Base-by-base conservation (phyloP, 176 grass and related monocot genomes). In the Leersia perrieri region DNA sequence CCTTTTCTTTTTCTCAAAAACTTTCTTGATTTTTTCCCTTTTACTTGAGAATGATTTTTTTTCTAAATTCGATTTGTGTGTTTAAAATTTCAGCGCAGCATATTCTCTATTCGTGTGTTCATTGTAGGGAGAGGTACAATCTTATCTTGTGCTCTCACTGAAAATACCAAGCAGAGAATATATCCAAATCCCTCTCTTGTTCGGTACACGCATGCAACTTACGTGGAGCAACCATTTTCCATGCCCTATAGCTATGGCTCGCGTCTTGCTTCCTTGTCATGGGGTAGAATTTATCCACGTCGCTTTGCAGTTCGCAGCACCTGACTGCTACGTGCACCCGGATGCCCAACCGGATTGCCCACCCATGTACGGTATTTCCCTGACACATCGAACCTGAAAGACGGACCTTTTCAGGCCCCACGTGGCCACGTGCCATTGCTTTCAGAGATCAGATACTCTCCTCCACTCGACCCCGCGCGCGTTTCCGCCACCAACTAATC, bases 171-270 rank as follows among this genome's bases (percentile, higher is more conserved):
- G 6, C 11, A 11, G 6, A 7, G 4, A 4, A 9, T 5, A 53
- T 53, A 15, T 1, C 18, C 47, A 57, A 57, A 57, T 58, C n/a
- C 35, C 7, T 38, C 0, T 57, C 22, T 23, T 22, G 5, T 58
- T 58, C 25, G 2, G 53, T 58, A 23, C n/a, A 58, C n/a, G 53
- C 62, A 49, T 62, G 41, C 39, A 61, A 8, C 15, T 33, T 27
- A 13, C 44, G 87, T 85, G 82, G 82, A 63, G 71, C 71, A 81
- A 65, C 27, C 12, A 34, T 55, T 84, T 89, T 71, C 70, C 82
- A 76, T 42, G 20, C 22, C 2, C 53, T 11, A n/a, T n/a, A 11
- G 14, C n/a, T 11, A 3, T 67, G 11, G 2, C 18, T 18, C 28
- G 4, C 12, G 2, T 33, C 11, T 68, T 25, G 47, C 51, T 70